A percentile compares a stretch with the other conserved stretches of the same genome.
phyloP scores from a whole-genome alignment of 805 yeast genomes.

The Wickerhamiella azyma region DNA sequence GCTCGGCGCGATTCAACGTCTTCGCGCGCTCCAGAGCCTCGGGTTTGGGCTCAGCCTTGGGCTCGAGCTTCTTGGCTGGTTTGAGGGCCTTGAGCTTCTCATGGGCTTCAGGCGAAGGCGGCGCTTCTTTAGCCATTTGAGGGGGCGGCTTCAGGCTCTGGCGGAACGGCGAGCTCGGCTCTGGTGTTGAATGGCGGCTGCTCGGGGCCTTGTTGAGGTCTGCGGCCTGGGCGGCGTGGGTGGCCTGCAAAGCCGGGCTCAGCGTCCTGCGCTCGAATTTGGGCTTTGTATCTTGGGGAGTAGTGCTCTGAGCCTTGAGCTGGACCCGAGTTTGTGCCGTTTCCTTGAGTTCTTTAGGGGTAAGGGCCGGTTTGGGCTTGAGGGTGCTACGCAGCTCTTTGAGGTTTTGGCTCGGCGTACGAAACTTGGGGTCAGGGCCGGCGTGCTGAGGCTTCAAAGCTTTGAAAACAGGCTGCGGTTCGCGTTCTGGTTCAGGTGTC shows the following conservation, averaged over 20 bases:
- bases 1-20: background rate
- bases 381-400: conserved; percentile 4
- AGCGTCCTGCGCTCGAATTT: background rate
- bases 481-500: background rate
- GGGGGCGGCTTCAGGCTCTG: conserved; percentile 1
- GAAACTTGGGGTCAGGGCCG: background rate
- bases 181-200: background rate
- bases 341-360: background rate
- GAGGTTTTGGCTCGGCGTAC: conserved; percentile 2
- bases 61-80: background rate
- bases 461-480: background rate
- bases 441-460: conserved; percentile 4
- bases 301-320: background rate
- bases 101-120: conserved; percentile 3
- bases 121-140: background rate
- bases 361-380: background rate
- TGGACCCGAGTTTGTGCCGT: background rate
- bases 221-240: background rate
- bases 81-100: conserved; percentile 1
- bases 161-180: background rate
- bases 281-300: background rate
- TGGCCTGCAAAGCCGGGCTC: background rate
- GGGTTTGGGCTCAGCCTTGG: background rate
- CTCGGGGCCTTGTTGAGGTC: background rate
- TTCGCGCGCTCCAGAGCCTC: conserved; percentile 6